Conservation (phyloP, 208 protist genomes). For the Giardia muris region DNA sequence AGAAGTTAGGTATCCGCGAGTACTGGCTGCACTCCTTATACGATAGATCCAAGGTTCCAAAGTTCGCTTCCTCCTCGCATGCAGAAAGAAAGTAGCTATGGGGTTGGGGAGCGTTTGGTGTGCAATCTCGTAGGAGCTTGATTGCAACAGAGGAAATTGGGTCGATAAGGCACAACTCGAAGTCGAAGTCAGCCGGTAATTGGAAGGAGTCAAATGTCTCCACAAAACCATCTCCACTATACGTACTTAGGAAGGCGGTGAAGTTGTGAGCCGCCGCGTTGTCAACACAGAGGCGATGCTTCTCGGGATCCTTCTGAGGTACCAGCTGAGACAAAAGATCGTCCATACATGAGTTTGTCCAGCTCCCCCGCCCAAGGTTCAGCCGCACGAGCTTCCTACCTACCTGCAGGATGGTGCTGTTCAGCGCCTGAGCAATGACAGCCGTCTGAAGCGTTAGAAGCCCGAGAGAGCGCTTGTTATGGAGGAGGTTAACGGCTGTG, state of each 20-base stretch:
- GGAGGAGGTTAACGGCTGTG: background rate
- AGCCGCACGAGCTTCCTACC: background rate
- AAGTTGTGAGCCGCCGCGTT: background rate
- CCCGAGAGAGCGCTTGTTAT: background rate
- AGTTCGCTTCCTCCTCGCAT: background rate
- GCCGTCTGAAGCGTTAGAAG: background rate
- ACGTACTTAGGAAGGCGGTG: background rate
- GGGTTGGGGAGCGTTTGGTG: background rate
- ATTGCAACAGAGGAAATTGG: background rate
- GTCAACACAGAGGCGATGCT: background rate
- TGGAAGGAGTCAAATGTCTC: background rate
- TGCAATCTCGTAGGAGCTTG: background rate
- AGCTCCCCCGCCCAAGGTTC: background rate
- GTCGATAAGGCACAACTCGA: background rate
- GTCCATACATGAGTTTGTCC: background rate
- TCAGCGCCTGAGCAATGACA: background rate
- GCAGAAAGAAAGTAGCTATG: background rate
- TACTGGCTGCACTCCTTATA: background rate
- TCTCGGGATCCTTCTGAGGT: background rate
- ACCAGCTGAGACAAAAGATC: background rate
- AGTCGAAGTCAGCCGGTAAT: background rate
- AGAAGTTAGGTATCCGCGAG: background rate
- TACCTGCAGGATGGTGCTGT: background rate
- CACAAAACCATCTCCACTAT: background rate
- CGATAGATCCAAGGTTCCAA: background rate